Evolutionary conservation across 2,329 filamentous ascomycete genomes (phyloP).

Genomic region (Venturiaceae sp.): DNA sequence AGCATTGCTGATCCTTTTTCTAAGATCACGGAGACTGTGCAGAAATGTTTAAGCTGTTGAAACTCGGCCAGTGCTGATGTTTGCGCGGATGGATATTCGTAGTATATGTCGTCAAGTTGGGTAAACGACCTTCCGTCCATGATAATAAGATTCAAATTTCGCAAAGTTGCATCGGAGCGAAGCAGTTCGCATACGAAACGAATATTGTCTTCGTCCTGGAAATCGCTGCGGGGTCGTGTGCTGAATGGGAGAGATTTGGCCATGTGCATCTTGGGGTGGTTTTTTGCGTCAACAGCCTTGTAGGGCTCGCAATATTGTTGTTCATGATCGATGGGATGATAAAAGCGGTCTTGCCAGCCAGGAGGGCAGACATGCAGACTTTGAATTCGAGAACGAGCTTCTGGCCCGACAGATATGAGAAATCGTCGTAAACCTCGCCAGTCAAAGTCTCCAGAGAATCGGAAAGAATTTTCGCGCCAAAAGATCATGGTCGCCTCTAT

Average conservation of each 20-base stretch:
- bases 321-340: neutral
- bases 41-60: neutral
- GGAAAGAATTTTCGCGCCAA: neutral
- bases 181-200: neutral
- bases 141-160: neutral
- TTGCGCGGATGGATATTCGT: neutral
- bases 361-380: neutral
- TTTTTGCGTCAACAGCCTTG: neutral
- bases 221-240: neutral
- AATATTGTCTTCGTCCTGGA: neutral
- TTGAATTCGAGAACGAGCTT: slow-evolving; percentile 1
- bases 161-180: neutral
- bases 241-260: neutral
- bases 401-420: slow-evolving; percentile 1
- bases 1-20: neutral
- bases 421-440: neutral
- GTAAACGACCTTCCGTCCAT: neutral
- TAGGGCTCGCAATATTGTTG: neutral
- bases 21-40: neutral
- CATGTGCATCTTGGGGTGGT: neutral
- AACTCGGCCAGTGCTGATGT: neutral
- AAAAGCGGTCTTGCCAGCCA: neutral
- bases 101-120: neutral
- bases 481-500: neutral
- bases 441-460: slow-evolving; percentile 1